Base-by-base conservation (phyloP, 257 asterid species). In the Jaltomata sinuosa region DNA sequence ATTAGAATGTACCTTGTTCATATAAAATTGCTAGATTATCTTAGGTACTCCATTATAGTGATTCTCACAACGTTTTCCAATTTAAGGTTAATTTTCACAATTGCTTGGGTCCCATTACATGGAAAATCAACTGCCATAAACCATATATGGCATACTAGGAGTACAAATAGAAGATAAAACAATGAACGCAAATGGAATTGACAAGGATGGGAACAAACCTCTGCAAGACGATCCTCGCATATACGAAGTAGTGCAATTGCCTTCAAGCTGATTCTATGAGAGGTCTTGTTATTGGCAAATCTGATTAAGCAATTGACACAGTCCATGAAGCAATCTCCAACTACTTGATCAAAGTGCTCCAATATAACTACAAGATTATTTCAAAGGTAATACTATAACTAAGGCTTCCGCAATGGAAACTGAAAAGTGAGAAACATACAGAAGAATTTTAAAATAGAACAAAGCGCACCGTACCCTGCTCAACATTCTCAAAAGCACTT, bases 181-280 rank as follows among this genome's bases (percentile, higher is more conserved):
- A 76, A 76, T 49, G 15, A 76, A 76, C 21, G 59, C 49, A 77
- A 29, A 29, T 49, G 82, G 45, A 49, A 50, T 29, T 27, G 82
- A 77, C 82, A 49, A 49, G 27, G 25, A 77, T 11, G 55, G 55
- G 55, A 72, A 87, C 89, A 83, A 85, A 96, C 99, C 99, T 97
- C 99, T 11, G 99, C 98, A 88, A 97, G 99, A 79, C 99, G 99
- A 89, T 97, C 98, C 92, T 97, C 99, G n/a, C 99, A 97, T 86
- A 97, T 95, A 74, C 99, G 99, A 74, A 97, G 98, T 74, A 97
- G 96, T 81, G 99, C 99, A 89, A 97, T 97, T 84, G 99, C 99
- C 90, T 97, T 97, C 92, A 97, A 93, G 89, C 99, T 97, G 89
- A 97, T 95, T 47, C 98, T 92, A 82, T 87, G 97, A 87, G 98